A percentile compares a stretch with the other conserved stretches of the same genome.
Evolutionary conservation across 768 basidiomycete species (phyloP).

Genomic region (Panaeolus cyanescens): DNA sequence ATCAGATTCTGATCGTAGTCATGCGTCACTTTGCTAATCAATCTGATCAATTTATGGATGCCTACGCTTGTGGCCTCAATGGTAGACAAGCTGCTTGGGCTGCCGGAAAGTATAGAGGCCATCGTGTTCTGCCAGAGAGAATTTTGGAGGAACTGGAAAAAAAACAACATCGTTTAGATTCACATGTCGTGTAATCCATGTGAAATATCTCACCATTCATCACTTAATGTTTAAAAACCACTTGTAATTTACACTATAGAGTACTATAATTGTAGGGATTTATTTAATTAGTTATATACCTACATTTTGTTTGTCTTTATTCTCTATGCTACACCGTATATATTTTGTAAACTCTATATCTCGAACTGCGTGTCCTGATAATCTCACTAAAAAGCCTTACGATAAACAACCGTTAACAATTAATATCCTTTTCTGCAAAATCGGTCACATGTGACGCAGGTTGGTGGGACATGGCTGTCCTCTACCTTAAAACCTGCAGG

Average conservation of each 20-base stretch:
- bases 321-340: not conserved
- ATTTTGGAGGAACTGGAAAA: slow-evolving; percentile 10
- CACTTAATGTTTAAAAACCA: not conserved
- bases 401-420: not conserved
- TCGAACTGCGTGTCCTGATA: not conserved
- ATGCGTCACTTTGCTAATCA: slow-evolving; percentile 19
- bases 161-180: slow-evolving; percentile 1
- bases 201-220: not conserved
- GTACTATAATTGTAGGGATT: not conserved
- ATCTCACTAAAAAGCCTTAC: not conserved
- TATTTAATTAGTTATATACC: not conserved
- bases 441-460: not conserved
- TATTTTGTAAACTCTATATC: not conserved
- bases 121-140: slow-evolving; percentile 7
- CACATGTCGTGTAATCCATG: not conserved
- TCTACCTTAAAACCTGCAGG: no score
- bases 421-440: not conserved
- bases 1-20: slow-evolving; percentile 22
- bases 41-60: slow-evolving; percentile 14
- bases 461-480: no score
- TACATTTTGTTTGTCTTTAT: not conserved
- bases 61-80: slow-evolving; percentile 11
- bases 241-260: not conserved
- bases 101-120: slow-evolving; percentile 5
- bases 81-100: slow-evolving; percentile 15